Base-by-base conservation (phyloP, 2,329 filamentous ascomycete species). In the Fusarium sp. region DNA sequence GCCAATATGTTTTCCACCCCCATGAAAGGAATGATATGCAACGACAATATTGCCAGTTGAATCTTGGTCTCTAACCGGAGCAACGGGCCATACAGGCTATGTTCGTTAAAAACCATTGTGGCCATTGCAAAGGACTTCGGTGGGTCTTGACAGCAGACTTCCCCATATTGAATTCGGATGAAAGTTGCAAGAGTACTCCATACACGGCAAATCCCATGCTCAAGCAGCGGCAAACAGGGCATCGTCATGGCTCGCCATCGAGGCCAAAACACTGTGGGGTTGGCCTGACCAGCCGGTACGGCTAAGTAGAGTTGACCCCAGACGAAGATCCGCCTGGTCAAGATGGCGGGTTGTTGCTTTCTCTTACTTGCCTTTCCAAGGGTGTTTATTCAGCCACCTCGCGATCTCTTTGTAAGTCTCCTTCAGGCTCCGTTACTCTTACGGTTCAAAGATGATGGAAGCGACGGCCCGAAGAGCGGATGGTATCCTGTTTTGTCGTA, bases 401-500 rank as follows among this genome's bases (percentile, higher is more conserved):
- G 52, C 46, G 49, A 69, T 63, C 46, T 54, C 34, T 41, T 41
- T 56, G 48, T 49, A 52, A 57, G 29, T 69, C n/a, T 32, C 25
- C 37, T 40, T 49, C 34, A 44, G 42, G 32, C 37, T 45, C 49
- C 27, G 29, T 54, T 66, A 57, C 53, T 57, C 9, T 65, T 34
- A 53, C 44, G 63, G 61, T 18, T 51, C 32, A 57, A 40, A 46
- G 34, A 47, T 32, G 44, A 67, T 69, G 69, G 69, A 70, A 72
- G 69, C 69, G 69, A 71, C 69, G 68, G 68, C 68, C 68, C 68
- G 68, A 48, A 49, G 46, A 54, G 53, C 51, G 60, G 60, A 54
- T 34, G 48, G 57, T 46, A 37, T 48, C 27, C 40, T 61, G 51
- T 57, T 44, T 53, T 42, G 41, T 45, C 40, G 25, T 37, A 64